Evolutionary conservation across 2,329 filamentous ascomycete genomes (phyloP), one percentile per base, ranked within the genome.

Genomic region (Cryphonectria carpinicola): DNA sequence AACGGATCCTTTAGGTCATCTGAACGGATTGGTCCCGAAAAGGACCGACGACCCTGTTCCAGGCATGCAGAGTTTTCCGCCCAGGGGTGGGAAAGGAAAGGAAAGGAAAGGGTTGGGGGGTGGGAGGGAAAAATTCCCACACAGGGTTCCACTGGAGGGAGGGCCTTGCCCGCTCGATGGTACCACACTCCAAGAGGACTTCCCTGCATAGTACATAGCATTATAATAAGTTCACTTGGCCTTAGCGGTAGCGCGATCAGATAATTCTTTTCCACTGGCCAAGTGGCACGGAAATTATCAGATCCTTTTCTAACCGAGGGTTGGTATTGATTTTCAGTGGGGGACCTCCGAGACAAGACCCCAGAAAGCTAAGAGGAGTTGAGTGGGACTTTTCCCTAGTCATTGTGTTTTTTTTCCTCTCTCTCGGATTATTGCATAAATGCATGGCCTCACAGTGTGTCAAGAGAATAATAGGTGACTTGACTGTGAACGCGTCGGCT

Each of bases 1-100:
- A 2, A 61, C 25, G 17, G 13, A 58, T 19, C 54, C 13, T 14
- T n/a, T 49, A 7, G 22, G 28, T 25, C 54, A 58, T 28, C 19
- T 58, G 46, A 13, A 58, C 28, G 54, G 28, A 58, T 11, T 58
- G 13, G 58, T 39, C 8, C 58, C 58, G 32, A 61, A 19, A 39
- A 39, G 17, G 32, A 35, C 58, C 32, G 58, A 39, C 22, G 35
- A 25, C 35, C 58, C 3, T 61, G 58, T n/a, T n/a, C 58, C 58
- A 32, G 17, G 14, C 14, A n/a, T 39, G 58, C 58, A 61, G 58
- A 61, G 58, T 61, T 61, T 61, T 61, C 22, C 17, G 54, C 54
- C 46, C 46, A 49, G 46, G 19, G 22, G 6, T 6, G 19, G 22
- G 46, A n/a, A 22, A 19, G 19, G 7, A 22, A 22, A 46, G 6